phyloP scores from a whole-genome alignment of 768 basidiomycete genomes.

The Chalciporus chontae region DNA sequence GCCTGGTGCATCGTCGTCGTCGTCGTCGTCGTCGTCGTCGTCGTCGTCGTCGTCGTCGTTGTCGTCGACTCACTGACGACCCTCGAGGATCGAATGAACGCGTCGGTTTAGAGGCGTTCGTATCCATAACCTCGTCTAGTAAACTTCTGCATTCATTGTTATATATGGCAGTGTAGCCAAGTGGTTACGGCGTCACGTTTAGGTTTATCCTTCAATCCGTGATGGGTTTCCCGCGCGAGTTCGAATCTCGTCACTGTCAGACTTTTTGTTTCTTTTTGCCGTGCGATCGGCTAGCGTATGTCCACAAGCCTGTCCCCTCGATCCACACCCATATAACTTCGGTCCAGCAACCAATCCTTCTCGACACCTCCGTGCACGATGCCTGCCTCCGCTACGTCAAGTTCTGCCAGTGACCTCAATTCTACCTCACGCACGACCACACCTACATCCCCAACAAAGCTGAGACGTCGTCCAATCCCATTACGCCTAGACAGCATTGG shows the following conservation, averaged over 20 bases:
- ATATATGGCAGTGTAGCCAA: slow-evolving; percentile 50
- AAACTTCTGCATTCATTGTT: too few relatives aligned
- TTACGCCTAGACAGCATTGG: slow-evolving; percentile 33
- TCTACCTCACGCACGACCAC: slow-evolving; percentile 12
- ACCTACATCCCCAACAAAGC: slow-evolving; percentile 23
- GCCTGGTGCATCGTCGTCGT: slow-evolving; percentile 25
- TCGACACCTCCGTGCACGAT: slow-evolving; percentile 8
- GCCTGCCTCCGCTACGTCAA: slow-evolving; percentile 6
- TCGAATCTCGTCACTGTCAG: slow-evolving; percentile 60
- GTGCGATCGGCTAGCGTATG: not conserved
- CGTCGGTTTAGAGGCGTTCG: slow-evolving; percentile 5
- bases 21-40: slow-evolving; percentile 18
- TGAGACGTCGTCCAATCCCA: slow-evolving; percentile 33
- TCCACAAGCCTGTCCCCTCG: slow-evolving; percentile 8
- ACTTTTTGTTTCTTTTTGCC: slow-evolving; percentile 12
- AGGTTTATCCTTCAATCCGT: slow-evolving; percentile 42
- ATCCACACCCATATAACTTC: slow-evolving; percentile 3
- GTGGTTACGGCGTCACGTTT: slow-evolving; percentile 61
- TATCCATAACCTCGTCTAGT: too few relatives aligned
- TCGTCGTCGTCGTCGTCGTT: slow-evolving; percentile 20
- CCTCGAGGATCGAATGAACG: not conserved
- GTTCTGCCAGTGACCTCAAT: slow-evolving; percentile 6
- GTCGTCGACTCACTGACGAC: slow-evolving; percentile 3
- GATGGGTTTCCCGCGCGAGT: slow-evolving; percentile 59
- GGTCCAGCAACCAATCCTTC: not conserved